Evolutionary conservation across 768 basidiomycete species (phyloP).

Genomic region (Kockovaella imperatae): DNA sequence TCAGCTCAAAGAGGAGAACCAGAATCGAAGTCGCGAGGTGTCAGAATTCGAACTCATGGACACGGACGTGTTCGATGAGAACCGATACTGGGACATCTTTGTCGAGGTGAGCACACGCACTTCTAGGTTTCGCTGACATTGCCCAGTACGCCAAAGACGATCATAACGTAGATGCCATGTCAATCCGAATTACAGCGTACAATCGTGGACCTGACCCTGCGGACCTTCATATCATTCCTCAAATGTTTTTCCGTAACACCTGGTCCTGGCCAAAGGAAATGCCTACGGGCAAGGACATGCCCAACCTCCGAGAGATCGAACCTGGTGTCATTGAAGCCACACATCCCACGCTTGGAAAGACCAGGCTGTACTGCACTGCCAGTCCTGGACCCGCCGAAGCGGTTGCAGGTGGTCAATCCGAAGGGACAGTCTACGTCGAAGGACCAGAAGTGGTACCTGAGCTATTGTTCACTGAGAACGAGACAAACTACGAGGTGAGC

Average conservation of each 20-base stretch:
- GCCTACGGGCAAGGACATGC: constrained; percentile 45
- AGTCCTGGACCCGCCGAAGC: constrained; percentile 84
- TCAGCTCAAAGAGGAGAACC: constrained; percentile 76
- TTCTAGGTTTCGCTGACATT: constrained; percentile 6
- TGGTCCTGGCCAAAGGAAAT: constrained; percentile 77
- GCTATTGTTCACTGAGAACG: constrained; percentile 91
- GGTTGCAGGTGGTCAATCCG: constrained; percentile 53
- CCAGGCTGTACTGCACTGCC: constrained; percentile 77
- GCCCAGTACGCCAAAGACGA: constrained; percentile 92
- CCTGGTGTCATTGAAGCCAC: constrained; percentile 51
- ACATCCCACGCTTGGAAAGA: constrained; percentile 67
- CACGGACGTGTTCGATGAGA: constrained; percentile 80
- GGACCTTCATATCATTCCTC: constrained; percentile 86
- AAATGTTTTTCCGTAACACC: constrained; percentile 94
- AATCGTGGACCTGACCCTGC: constrained; percentile 94
- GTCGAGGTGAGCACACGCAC: constrained; percentile 64
- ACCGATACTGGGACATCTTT: constrained; percentile 97
- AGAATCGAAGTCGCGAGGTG: constrained; percentile 72
- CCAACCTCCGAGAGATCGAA: constrained; percentile 41
- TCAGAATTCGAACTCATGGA: constrained; percentile 90
- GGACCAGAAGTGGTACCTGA: constrained; percentile 67
- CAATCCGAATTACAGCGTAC: constrained; percentile 89
- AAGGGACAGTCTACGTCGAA: constrained; percentile 51
- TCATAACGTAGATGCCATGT: constrained; percentile 76
- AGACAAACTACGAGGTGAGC: constrained; percentile 71